These are phyloP conservation scores for Sutorius australiensis DNA, from an alignment of 768 basidiomycete genomes.

Conservation along the genomic window DNA sequence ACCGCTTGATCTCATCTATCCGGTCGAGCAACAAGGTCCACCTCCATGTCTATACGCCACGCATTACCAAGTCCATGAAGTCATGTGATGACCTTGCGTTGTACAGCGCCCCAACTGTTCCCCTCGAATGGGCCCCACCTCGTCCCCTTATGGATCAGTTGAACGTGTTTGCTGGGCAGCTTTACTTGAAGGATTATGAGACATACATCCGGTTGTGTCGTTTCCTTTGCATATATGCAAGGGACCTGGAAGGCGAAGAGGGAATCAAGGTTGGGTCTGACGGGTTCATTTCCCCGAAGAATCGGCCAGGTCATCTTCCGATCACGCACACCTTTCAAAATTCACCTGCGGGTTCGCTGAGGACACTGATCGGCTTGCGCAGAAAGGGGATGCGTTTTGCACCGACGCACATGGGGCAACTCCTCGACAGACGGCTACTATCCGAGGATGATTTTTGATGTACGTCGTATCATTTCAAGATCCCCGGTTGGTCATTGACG, in stretches of 20 bases:
- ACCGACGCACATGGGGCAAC: slow-evolving; percentile 40
- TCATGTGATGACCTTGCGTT: too few relatives aligned
- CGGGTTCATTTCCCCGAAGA: slow-evolving; percentile 20
- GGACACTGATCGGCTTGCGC: slow-evolving; percentile 23
- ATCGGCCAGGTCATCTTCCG: slow-evolving; percentile 9
- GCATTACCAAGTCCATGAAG: too few relatives aligned
- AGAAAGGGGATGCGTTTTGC: slow-evolving; percentile 39
- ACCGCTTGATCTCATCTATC: too few relatives aligned
- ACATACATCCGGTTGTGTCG: not conserved
- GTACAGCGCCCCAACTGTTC: not conserved
- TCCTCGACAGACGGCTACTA: slow-evolving; percentile 31
- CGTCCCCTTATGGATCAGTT: not conserved
- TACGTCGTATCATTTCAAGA: not conserved
- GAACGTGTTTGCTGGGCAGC: too few relatives aligned
- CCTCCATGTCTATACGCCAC: too few relatives aligned
- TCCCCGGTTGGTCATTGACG: not conserved
- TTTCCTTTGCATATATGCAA: slow-evolving; percentile 7
- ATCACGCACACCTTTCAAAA: slow-evolving; percentile 26
- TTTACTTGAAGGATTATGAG: not conserved
- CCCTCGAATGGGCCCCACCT: not conserved
- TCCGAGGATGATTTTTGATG: slow-evolving; percentile 9
- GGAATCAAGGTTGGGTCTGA: slow-evolving; percentile 8
- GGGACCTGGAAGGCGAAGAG: slow-evolving; percentile 8
- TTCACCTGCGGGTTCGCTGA: slow-evolving; percentile 34
- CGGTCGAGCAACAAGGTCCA: too few relatives aligned